Conservation (phyloP, 2,329 filamentous ascomycete genomes). For the Ophiosphaerella korrae region DNA sequence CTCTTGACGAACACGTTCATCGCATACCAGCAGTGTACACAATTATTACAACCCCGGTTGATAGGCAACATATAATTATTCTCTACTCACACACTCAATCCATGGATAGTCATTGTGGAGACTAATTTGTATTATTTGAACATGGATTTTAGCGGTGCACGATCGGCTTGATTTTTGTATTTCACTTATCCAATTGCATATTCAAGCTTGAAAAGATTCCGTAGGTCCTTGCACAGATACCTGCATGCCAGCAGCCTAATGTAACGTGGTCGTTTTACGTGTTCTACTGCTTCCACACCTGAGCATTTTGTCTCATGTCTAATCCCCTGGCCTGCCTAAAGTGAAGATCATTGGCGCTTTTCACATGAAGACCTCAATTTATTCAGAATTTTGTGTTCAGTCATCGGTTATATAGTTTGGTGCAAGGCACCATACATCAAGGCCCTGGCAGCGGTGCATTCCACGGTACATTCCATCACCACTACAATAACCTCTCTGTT, state of each 20-base stretch:
- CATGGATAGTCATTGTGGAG: too few species aligned
- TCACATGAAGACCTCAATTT: slow-evolving; percentile 25
- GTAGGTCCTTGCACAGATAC: slow-evolving; percentile 24
- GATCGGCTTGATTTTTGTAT: too few species aligned
- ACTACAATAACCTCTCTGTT: slow-evolving; percentile 9
- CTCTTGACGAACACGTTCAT: too few species aligned
- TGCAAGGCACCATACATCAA: slow-evolving; percentile 19
- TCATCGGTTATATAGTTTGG: slow-evolving; percentile 4
- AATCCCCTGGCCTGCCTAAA: slow-evolving; percentile 32
- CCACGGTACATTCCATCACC: slow-evolving; percentile 35
- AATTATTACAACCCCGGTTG: too few species aligned
- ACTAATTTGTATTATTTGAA: too few species aligned
- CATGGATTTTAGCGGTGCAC: too few species aligned
- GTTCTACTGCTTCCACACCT: slow-evolving; percentile 24
- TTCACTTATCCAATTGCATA: too few species aligned
- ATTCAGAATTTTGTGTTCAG: slow-evolving; percentile 5
- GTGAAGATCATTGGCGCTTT: slow-evolving; percentile 19
- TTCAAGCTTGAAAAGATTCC: slow-evolving; percentile 8
- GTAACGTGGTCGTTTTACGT: slow-evolving; percentile 27
- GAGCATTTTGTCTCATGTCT: slow-evolving; percentile 26
- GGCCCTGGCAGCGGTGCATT: slow-evolving; percentile 31
- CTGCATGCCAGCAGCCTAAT: slow-evolving; percentile 30
- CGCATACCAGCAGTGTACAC: too few species aligned
- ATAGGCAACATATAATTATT: too few species aligned
- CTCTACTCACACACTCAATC: too few species aligned